phyloP scores from a whole-genome alignment of 495 filamentous ascomycete species.

The Oleoguttula mirabilis region DNA sequence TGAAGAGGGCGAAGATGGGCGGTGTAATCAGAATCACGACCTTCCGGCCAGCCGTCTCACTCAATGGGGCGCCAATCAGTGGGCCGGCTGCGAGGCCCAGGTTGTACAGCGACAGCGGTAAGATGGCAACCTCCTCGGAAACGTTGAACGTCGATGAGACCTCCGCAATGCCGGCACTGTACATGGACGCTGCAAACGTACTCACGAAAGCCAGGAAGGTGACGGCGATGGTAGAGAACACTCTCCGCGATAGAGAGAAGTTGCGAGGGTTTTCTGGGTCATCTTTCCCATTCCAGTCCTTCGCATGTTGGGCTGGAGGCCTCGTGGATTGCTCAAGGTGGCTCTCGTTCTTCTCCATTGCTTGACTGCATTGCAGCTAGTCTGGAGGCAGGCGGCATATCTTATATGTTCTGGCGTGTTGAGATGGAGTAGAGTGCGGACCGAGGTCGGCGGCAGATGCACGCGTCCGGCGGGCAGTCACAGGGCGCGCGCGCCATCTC shows the following conservation, averaged over 20 bases:
- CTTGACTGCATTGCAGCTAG: no score
- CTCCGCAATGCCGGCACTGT: conserved; percentile 19
- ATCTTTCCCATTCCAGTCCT: conserved; percentile 28
- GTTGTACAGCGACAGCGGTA: conserved; percentile 22
- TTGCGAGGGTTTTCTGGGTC: conserved; percentile 35
- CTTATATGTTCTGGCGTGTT: no score
- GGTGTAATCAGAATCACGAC: conserved; percentile 18
- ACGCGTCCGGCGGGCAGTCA: no score
- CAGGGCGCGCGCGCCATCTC: no score
- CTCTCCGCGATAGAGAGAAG: conserved; percentile 23
- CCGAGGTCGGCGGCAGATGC: no score
- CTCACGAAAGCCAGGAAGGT: conserved; percentile 19
- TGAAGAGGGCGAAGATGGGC: conserved; percentile 24
- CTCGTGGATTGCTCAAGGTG: no score
- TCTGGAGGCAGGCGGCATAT: no score
- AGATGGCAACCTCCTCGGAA: conserved; percentile 20
- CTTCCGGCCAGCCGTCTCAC: conserved; percentile 23
- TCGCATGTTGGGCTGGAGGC: no score
- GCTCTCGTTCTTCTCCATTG: no score
- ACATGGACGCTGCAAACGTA: conserved; percentile 25
- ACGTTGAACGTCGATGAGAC: conserved; percentile 15
- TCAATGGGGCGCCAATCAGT: conserved; percentile 21
- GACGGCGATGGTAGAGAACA: conserved; percentile 22
- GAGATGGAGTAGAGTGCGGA: no score
- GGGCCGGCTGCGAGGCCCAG: conserved; percentile 23